Percentiles rank a stretch among this genome's conserved stretches.
Conservation (phyloP, 805 yeast genomes). For the Phaffomyces antillensis region DNA sequence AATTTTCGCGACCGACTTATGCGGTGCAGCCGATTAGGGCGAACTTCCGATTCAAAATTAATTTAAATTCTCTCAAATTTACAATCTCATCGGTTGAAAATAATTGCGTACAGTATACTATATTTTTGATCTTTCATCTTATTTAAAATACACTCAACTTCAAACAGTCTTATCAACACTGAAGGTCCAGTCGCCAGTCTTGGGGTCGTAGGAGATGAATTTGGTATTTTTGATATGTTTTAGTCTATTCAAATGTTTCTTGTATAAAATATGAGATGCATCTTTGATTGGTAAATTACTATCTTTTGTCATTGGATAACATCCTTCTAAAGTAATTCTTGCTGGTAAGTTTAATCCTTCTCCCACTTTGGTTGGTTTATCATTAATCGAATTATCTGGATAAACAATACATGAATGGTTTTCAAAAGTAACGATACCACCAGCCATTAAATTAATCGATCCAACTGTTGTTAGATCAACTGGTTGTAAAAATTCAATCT, state of each 20-base stretch:
- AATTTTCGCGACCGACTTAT: neutral
- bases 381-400: slow-evolving; percentile 49
- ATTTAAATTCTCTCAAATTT: no score
- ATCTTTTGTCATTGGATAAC: slow-evolving; percentile 73
- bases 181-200: slow-evolving; percentile 67
- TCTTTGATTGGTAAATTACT: slow-evolving; percentile 71
- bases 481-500: slow-evolving; percentile 67
- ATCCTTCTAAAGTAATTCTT: slow-evolving; percentile 64
- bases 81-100: no score
- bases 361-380: slow-evolving; percentile 49
- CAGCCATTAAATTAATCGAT: slow-evolving; percentile 55
- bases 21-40: slow-evolving; percentile 7
- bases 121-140: no score
- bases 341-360: slow-evolving; percentile 81
- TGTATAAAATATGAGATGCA: slow-evolving; percentile 63
- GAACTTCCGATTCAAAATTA: neutral
- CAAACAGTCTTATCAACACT: slow-evolving; percentile 31
- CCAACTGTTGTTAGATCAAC: slow-evolving; percentile 74
- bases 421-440: slow-evolving; percentile 55
- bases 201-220: slow-evolving; percentile 73
- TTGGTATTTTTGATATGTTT: slow-evolving; percentile 50
- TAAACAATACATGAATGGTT: slow-evolving; percentile 59
- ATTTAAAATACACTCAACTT: no score
- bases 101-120: no score
- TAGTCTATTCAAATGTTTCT: slow-evolving; percentile 60